Percentiles rank a stretch among this genome's conserved stretches.
Conservation (phyloP, 768 basidiomycete species). For the Termitomyces sp. region DNA sequence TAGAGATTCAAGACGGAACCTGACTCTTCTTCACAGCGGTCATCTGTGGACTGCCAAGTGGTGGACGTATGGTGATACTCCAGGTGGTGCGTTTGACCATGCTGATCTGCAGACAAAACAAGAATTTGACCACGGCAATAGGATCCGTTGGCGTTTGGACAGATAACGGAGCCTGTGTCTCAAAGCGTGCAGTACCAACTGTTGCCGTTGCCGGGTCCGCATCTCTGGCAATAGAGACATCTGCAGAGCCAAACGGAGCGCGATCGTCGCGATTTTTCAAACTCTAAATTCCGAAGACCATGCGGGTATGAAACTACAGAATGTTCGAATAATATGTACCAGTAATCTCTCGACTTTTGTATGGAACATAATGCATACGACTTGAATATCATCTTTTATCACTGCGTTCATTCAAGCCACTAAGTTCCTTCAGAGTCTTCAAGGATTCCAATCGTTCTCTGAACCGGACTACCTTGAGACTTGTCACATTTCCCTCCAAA, state of each 20-base stretch:
- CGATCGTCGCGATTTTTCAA: conserved; percentile 11
- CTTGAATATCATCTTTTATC: not conserved
- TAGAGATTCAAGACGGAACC: not conserved
- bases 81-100: conserved; percentile 21
- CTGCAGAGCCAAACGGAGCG: not conserved
- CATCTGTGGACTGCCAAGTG: conserved; percentile 45
- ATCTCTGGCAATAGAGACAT: not conserved
- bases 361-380: not conserved
- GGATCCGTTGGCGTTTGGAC: conserved; percentile 29
- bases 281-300: not conserved
- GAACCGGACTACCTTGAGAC: conserved; percentile 11
- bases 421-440: conserved; percentile 6
- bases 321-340: not conserved
- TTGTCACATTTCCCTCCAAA: conserved; percentile 9
- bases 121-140: conserved; percentile 2
- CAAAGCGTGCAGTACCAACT: not conserved
- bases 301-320: not conserved
- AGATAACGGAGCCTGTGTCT: conserved; percentile 26
- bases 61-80: conserved; percentile 35
- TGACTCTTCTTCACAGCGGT: conserved; percentile 25
- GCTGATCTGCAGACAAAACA: not conserved
- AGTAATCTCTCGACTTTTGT: not conserved
- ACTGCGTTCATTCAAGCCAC: conserved; percentile 9
- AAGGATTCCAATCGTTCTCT: not conserved
- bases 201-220: not conserved